Evolutionary conservation across 345 rosid genomes (phyloP), one percentile per base, ranked within the genome.

Genomic region (Populus pruinosa): DNA sequence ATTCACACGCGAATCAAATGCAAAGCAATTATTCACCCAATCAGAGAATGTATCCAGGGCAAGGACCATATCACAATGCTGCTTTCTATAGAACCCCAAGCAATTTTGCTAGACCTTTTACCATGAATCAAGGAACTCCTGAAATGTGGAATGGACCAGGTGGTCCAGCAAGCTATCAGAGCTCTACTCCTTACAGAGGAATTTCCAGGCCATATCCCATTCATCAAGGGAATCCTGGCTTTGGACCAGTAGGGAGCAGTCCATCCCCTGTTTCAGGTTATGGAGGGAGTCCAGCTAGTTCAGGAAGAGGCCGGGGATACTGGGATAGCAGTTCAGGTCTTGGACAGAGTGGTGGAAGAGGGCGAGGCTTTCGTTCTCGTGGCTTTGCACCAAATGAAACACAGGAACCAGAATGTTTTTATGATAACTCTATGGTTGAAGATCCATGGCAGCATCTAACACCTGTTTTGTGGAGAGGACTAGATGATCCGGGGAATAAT

Each of bases 391-490:
- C 36, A 18, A 80, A 61, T 64, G 77, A 75, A 31, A 75, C 72
- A 64, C 68, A 17, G 36, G 85, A 85, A 74, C 92, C 89, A 6
- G 86, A 87, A 75, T 31, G 77, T 49, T 89, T 88, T 78, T 91
- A 83, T 67, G 76, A 87, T 59, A 85, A 80, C 65, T 94, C 98
- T 72, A 94, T 94, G 98, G 75, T 88, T 72, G 91, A 88, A 78
- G 92, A 94, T 74, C 98, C 98, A 27, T 94, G 98, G 98, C 78
- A 84, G 82, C 38, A 81, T 77, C 67, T 94, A 33, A 73, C 85
- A 69, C 98, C 97, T 75, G 81, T 85, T 75, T 2, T 83, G 44
- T 91, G 95, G 98, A 90, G 67, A 78, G 81, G 82, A 8, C 44
- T 77, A 72, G 87, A 79, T 71, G 59, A 71, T 78, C 74, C 78